Evolutionary conservation across 2,329 filamentous ascomycete genomes (phyloP).

Genomic region (Penicillium rolfsii): DNA sequence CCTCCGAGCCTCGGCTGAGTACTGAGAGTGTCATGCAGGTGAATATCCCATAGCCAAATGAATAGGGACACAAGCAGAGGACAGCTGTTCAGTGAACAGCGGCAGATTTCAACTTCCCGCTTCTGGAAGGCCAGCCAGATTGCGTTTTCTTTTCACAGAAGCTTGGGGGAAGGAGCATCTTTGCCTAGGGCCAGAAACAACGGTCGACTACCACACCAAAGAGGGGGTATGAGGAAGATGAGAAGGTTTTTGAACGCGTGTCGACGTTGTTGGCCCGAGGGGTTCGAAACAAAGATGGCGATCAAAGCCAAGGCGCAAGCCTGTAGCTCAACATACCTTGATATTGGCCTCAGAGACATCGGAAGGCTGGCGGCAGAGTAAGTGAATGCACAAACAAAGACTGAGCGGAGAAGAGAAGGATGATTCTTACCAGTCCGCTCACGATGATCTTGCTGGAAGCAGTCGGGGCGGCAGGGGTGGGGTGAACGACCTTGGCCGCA

Average conservation of each 20-base stretch:
- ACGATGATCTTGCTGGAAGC: constrained; percentile 96
- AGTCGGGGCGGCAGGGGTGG: constrained; percentile 60
- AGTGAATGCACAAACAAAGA: constrained; percentile 42
- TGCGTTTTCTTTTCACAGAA: constrained; percentile 32
- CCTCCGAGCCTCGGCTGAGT: constrained; percentile 37
- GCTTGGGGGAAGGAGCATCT: constrained; percentile 39
- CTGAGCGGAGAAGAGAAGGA: neutral
- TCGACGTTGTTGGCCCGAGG: constrained; percentile 43
- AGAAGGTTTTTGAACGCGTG: constrained; percentile 34
- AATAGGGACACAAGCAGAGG: constrained; percentile 44
- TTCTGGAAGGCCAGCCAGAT: constrained; percentile 36
- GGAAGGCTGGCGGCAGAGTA: constrained; percentile 69
- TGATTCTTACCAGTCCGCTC: constrained; percentile 87
- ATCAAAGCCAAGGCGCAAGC: constrained; percentile 72
- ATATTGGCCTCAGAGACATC: constrained; percentile 97
- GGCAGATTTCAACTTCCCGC: constrained; percentile 62
- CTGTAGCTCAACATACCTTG: constrained; percentile 99
- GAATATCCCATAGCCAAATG: constrained; percentile 56
- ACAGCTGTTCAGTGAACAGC: constrained; percentile 53
- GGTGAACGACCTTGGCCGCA: constrained; percentile 59
- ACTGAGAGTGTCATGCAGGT: constrained; percentile 34
- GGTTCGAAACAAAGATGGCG: constrained; percentile 59
- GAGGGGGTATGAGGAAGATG: constrained; percentile 27
- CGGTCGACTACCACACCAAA: constrained; percentile 32
- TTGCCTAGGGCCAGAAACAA: constrained; percentile 37